Evolutionary conservation across 2,329 filamentous ascomycete genomes (phyloP), one percentile per base, ranked within the genome.

Genomic region (Drechslerella coelobrocha): DNA sequence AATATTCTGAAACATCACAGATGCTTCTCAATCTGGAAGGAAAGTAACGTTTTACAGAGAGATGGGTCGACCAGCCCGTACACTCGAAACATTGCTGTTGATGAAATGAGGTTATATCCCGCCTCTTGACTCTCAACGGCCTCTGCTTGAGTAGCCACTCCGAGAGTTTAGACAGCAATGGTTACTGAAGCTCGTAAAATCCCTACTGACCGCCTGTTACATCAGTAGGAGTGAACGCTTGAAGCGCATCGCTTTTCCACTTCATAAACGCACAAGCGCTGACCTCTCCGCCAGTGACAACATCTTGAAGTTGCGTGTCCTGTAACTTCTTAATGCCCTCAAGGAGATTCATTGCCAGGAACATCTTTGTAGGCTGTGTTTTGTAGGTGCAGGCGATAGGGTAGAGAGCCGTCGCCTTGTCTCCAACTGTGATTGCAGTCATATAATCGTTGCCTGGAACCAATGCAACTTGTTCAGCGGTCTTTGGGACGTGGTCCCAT

Each of bases 281-380:
- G 10, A 72, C 59, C 10, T 59, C 34, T 2, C 66, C 66, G 1
- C 66, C 66, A 21, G 66, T 72, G 29, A 72, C 31, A 7, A 12
- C 14, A 45, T 65, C 66, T 17, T 53, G 66, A 5, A 59, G 52
- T 19, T 65, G 31, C 14, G 53, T 5, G 24, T 34, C 48, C 10
- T 72, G 43, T 8, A 72, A 24, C 23, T 54, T 63, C 50, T 65
- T 55, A 6, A 43, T 19, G 5, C 66, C 66, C n/a, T 65, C 39
- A 14, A 72, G 29, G 4, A 60, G 59, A 27, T 72, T 60, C 5
- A 14, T 26, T 1, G 31, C 60, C 2, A 72, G 31, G 39, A 72
- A 72, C 1, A 72, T 34, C 27, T 72, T 72, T 1, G 59, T 60
- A 1, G 66, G 66, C n/a, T 72, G 66, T 7, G 19, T 59, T 8